phyloP scores from a whole-genome alignment of 306 rosid genomes.

The Lathyrus tuberosus region DNA sequence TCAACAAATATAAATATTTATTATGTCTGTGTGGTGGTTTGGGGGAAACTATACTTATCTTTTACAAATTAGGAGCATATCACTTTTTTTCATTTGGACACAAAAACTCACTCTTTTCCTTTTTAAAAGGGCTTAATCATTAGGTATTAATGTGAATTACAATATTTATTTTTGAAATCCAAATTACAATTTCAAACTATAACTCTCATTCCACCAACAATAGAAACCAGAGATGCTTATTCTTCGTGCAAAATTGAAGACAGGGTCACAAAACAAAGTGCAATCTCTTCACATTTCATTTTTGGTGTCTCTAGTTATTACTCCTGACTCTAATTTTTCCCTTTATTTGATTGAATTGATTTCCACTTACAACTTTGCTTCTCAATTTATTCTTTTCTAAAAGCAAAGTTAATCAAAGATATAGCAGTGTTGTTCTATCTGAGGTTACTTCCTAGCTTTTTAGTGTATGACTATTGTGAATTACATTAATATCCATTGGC shows the following conservation, averaged over 20 bases:
- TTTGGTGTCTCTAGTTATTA: not conserved
- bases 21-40: not conserved
- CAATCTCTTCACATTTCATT: not conserved
- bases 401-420: not conserved
- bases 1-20: constrained; percentile 11
- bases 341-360: not conserved
- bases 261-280: too few species aligned
- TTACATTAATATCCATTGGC: not conserved
- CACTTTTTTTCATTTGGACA: constrained; percentile 12
- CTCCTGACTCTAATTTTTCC: not conserved
- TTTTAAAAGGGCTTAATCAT: not conserved
- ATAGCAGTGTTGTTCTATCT: not conserved
- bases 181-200: not conserved
- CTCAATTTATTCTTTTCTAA: not conserved
- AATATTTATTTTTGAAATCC: not conserved
- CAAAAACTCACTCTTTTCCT: not conserved
- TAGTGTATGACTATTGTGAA: not conserved
- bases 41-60: not conserved
- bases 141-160: not conserved
- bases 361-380: not conserved
- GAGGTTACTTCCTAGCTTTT: not conserved
- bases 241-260: too few species aligned
- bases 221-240: too few species aligned
- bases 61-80: not conserved
- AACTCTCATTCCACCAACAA: too few species aligned